These are phyloP conservation scores for Scedosporium aurantiacum DNA, from an alignment of 2,329 filamentous ascomycete species.

Conservation along the genomic window DNA sequence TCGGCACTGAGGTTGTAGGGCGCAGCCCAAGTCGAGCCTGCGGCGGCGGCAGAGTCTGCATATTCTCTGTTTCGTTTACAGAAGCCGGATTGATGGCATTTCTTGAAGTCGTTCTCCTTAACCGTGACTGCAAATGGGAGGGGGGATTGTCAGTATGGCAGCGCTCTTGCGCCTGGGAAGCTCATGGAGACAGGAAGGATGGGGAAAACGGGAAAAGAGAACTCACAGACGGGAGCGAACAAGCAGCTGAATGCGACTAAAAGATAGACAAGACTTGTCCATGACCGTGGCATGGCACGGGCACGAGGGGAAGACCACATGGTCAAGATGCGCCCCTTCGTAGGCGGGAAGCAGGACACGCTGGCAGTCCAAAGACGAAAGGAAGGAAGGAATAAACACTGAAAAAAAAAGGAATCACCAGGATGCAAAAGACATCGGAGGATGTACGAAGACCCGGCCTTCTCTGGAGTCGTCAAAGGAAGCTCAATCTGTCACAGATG, in stretches of 20 bases:
- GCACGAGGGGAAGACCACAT: slow-evolving; percentile 6
- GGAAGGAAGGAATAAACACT: background rate
- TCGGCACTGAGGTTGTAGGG: slow-evolving; percentile 69
- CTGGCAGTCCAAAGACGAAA: background rate
- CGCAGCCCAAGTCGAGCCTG: slow-evolving; percentile 59
- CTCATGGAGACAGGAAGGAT: background rate
- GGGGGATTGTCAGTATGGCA: background rate
- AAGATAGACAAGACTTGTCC: background rate
- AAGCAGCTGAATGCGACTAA: slow-evolving; percentile 6
- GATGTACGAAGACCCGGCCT: background rate
- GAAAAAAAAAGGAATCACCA: background rate
- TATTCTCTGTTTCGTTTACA: slow-evolving; percentile 89
- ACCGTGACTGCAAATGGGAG: slow-evolving; percentile 51
- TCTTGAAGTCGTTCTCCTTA: slow-evolving; percentile 96
- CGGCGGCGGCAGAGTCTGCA: slow-evolving; percentile 62
- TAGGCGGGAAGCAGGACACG: background rate
- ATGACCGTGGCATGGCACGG: background rate
- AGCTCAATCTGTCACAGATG: background rate
- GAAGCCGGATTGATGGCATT: slow-evolving; percentile 90
- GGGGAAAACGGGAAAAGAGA: background rate
- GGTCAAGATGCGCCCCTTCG: background rate
- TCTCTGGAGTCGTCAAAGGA: background rate
- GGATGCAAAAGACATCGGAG: background rate
- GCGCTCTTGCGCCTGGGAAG: background rate
- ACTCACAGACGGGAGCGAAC: slow-evolving; percentile 9